These are phyloP conservation scores for Tetrahymena borealis DNA, from an alignment of 73 alveolate genomes.

Conservation along the genomic window DNA sequence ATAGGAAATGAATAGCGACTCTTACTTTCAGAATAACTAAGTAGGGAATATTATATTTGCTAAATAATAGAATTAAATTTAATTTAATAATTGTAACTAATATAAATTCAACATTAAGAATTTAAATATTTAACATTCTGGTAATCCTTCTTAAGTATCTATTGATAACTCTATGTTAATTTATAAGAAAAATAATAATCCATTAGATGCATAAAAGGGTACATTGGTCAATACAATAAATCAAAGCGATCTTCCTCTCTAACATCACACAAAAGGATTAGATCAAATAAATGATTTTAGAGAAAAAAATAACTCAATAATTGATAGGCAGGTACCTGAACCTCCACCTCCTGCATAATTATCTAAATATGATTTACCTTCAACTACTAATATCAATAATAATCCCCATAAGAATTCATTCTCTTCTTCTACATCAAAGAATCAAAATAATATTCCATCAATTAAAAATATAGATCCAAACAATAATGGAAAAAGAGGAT, in stretches of 20 bases:
- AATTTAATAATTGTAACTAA: neutral
- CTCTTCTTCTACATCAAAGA: neutral
- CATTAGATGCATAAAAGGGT: neutral
- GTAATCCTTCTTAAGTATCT: neutral
- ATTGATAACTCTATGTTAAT: neutral
- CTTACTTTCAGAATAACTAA: neutral
- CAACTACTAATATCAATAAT: neutral
- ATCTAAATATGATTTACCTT: neutral
- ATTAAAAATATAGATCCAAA: neutral
- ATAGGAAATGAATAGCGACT: neutral
- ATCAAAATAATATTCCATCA: neutral
- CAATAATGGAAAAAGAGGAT: neutral
- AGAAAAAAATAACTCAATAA: neutral
- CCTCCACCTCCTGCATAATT: neutral
- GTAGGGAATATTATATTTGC: neutral
- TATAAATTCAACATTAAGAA: neutral
- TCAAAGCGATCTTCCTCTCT: neutral
- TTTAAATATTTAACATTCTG: neutral
- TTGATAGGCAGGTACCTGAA: neutral
- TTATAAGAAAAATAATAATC: neutral
- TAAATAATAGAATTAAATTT: neutral
- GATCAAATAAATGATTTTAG: neutral
- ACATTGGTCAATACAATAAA: neutral
- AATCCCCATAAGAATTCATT: neutral
- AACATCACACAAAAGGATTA: neutral